Base-by-base conservation (phyloP, 768 basidiomycete species). In the Rhizopogon sp. region DNA sequence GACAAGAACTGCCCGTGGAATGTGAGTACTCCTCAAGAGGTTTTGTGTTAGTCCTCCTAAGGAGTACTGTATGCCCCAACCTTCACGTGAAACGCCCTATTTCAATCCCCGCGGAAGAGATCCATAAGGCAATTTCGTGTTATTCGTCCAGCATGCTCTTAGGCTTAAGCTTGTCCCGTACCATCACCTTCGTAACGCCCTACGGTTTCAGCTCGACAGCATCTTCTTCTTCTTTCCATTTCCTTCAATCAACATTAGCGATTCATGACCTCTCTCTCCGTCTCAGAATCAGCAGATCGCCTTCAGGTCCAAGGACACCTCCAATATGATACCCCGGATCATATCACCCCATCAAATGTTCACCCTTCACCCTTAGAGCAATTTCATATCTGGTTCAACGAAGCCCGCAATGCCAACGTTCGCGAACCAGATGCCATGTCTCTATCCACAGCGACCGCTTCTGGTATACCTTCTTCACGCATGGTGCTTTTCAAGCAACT, bases 401-500 rank as follows among this genome's bases (percentile, higher is more conserved):
- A 84, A 41, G 83, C 82, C 20, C 70, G 77, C 49, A 75, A 76
- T 44, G 63, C 69, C 20, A 76, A 74, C n/a, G 90, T 95, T 6
- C 68, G 73, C 44, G 93, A 97, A 70, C 93, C 95, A n/a, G 96
- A 98, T 67, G 85, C 89, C 7, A 89, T 97, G 85, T 77, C 85
- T 3, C 71, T 94, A 51, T 86, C 88, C 49, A 93, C 92, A 50
- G 81, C 83, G 9, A 83, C 88, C 1, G 66, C 79, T 14, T 60
- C 71, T 1, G 93, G 90, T 37, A 80, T 94, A 58, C 96, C 96
- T 25, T 93, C 91, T 39, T 83, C 88, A 10, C 84, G 96, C 60
- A 81, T 91, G 70, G 94, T 98, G 53, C 84, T 98, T 56, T 83
- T 98, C 65, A 97, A 95, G 71, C 82, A 93, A 66, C 83, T 92